These are phyloP conservation scores for Metschnikowia henanensis DNA, from an alignment of 805 yeast species.

Conservation along the genomic window DNA sequence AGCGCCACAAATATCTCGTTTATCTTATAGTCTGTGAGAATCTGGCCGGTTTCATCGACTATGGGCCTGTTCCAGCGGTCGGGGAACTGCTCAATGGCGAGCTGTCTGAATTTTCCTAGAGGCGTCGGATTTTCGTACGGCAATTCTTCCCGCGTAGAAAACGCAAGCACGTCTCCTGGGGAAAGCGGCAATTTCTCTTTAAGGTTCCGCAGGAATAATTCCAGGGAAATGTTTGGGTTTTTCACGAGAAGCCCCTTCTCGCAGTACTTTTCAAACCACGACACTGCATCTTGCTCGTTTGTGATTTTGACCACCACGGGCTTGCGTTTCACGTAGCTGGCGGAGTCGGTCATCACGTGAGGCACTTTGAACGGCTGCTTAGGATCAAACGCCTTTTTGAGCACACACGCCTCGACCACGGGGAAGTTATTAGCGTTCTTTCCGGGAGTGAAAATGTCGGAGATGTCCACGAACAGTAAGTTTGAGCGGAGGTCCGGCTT, in stretches of 20 bases:
- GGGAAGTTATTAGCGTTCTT: constrained; percentile 49
- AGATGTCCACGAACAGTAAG: constrained; percentile 50
- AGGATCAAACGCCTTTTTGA: constrained; percentile 47
- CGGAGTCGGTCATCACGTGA: constrained; percentile 35
- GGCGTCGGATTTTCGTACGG: constrained; percentile 96
- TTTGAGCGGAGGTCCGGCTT: constrained; percentile 86
- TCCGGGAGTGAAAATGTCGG: constrained; percentile 33
- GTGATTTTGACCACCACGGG: constrained; percentile 59
- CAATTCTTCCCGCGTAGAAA: constrained; percentile 66
- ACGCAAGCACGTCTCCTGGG: constrained; percentile 74
- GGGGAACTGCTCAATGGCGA: constrained; percentile 60
- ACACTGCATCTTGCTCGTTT: constrained; percentile 33
- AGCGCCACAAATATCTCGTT: constrained; percentile 54
- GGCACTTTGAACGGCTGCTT: constrained; percentile 32
- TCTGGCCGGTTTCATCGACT: constrained; percentile 14
- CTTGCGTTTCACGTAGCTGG: constrained; percentile 52
- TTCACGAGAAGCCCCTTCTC: constrained; percentile 26
- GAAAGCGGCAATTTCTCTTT: constrained; percentile 38
- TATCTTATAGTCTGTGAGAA: constrained; percentile 16
- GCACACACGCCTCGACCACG: constrained; percentile 70
- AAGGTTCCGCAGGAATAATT: too few species aligned
- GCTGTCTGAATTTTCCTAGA: constrained; percentile 79
- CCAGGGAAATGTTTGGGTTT: constrained; percentile 18
- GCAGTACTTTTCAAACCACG: constrained; percentile 46
- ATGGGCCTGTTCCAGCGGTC: constrained; percentile 47